Percentiles rank a stretch among this genome's conserved stretches.
phyloP scores from a whole-genome alignment of 192 early-diverging fungal genomes.

The Oehlia diaphana region DNA sequence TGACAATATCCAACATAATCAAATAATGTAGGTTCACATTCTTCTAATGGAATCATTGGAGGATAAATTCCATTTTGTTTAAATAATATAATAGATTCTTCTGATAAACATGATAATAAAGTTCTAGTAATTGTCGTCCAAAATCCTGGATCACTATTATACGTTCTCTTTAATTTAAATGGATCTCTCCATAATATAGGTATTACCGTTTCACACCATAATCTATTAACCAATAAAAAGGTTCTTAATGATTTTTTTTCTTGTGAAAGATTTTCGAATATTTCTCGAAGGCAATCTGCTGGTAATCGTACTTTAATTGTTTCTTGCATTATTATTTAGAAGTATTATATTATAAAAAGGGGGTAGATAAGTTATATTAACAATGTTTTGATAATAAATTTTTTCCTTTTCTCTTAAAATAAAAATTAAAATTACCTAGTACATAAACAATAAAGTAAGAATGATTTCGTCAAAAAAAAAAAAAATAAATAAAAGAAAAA shows the following conservation, averaged over 20 bases:
- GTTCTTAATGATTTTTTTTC: not conserved
- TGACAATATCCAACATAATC: not conserved
- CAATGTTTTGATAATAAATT: no score
- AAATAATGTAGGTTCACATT: not conserved
- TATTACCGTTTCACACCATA: not conserved
- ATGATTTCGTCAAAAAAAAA: no score
- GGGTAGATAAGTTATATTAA: no score
- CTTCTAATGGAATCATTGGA: not conserved
- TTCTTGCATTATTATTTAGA: not conserved
- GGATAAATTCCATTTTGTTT: not conserved
- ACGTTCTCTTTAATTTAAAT: not conserved
- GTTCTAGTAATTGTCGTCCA: not conserved
- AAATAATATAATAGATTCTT: not conserved
- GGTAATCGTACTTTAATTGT: slow-evolving; percentile 33
- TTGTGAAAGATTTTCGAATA: not conserved
- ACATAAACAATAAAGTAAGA: no score
- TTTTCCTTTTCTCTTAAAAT: no score
- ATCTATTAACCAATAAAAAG: not conserved
- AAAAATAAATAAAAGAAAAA: no score
- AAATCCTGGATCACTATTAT: not conserved
- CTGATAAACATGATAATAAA: not conserved
- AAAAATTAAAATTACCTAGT: no score
- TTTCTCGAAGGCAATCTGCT: not conserved
- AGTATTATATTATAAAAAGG: no score
- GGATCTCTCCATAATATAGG: not conserved